Base-by-base conservation (phyloP, 1,284 basidiomycete species). In the Rugosomyces carneus region DNA sequence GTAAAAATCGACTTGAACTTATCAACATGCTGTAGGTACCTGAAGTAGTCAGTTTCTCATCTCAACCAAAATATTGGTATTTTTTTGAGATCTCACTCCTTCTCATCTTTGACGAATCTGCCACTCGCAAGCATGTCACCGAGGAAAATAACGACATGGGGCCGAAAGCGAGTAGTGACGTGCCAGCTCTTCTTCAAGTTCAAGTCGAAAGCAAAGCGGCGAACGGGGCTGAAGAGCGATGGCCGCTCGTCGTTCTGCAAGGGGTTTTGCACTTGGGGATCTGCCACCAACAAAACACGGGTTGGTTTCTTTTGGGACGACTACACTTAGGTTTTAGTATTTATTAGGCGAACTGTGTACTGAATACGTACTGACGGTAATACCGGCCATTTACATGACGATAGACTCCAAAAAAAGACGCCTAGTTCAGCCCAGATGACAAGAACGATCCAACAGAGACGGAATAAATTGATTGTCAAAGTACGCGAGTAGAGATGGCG, bases 91-190 rank as follows among this genome's bases (percentile, higher is more conserved):
- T 76, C 84, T 65, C 63, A 92, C 91, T 90, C 82, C 49, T 68
- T 61, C 42, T 77, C 73, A 23, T 68, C 69, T 58, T 73, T 75
- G 9, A 75, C 68, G 15, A 73, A 69, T 50, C 83, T 76, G 3
- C 89, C 90, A 42, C 76, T 78, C 41, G 81, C 78, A 44, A 87
- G 72, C 80, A 89, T 80, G 63, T 89, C 84, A 19, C 92, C 92
- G 16, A 93, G 69, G 51, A 94, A 88, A 7, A 94, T 71, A 6
- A 93, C 78, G 10, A 71, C 73, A 58, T 93, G 73, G 0, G 90
- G 87, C 18, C 68, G 73, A 21, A 87, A 68, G 19, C 71, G 62
- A 10, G 69, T 72, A 0, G 81, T 77, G 16, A 78, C 74, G 50
- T 72, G 73, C 90, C 90, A 93, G 55, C 73, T 81, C 63, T 87